Conservation (phyloP, 2,329 filamentous ascomycete genomes). For the Rhinocladiella similis region DNA sequence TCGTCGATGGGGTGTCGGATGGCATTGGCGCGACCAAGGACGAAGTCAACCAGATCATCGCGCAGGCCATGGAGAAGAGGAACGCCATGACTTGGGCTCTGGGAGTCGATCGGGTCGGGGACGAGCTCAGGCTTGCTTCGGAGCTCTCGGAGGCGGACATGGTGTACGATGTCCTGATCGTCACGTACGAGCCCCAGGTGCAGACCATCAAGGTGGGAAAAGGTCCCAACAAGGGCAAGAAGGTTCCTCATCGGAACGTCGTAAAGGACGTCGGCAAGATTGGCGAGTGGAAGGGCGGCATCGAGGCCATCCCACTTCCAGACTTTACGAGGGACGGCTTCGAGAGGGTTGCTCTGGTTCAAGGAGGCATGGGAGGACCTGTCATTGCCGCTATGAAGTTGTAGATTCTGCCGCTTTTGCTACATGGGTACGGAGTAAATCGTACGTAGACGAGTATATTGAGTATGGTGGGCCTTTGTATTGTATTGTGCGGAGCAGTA, state of each 20-base stretch:
- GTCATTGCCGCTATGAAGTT: constrained; percentile 19
- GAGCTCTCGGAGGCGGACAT: constrained; percentile 18
- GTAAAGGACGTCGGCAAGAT: constrained; percentile 24
- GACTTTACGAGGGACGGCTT: constrained; percentile 10
- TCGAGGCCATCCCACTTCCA: constrained; percentile 12
- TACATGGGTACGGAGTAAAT: too few species aligned
- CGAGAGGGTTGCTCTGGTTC: constrained; percentile 23
- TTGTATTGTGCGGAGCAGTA: too few species aligned
- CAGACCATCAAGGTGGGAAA: constrained; percentile 23
- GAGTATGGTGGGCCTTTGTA: too few species aligned
- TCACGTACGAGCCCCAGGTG: constrained; percentile 15
- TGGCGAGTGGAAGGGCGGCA: constrained; percentile 22
- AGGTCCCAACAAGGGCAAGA: constrained; percentile 24
- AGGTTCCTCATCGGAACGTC: constrained; percentile 23
- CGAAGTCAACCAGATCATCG: constrained; percentile 17
- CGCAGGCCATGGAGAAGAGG: constrained; percentile 16
- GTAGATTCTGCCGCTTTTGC: background rate
- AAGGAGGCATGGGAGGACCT: constrained; percentile 19
- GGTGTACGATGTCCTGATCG: constrained; percentile 19
- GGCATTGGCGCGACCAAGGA: constrained; percentile 22
- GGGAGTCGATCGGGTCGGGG: constrained; percentile 15
- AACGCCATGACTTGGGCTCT: constrained; percentile 19
- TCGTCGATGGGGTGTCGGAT: constrained; percentile 20
- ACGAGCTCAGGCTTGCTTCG: constrained; percentile 18
- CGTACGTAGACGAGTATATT: too few species aligned